Evolutionary conservation across 1,139 yeast species (phyloP), one percentile per base, ranked within the genome.

Genomic region (Candida anutae): DNA sequence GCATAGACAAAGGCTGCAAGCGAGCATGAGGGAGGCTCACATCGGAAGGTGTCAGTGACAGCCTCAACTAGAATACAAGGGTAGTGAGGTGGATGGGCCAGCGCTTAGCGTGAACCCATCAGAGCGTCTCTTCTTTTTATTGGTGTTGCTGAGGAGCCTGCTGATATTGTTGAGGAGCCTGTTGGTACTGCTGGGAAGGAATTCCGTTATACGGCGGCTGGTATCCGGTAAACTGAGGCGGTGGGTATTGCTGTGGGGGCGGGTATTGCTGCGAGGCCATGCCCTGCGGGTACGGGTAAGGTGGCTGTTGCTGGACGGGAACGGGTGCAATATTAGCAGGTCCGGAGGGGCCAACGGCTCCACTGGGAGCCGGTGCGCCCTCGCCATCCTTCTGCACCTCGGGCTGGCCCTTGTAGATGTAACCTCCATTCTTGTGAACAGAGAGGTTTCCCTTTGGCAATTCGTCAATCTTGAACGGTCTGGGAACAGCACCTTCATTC

Each of bases 381-480:
- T 44, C 44, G 22, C 32, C 33, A 25, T 42, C 39, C 12, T 26
- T 21, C 34, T 39, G 45, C 24, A 38, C 45, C 29, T 49, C 59
- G 18, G 74, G 75, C 42, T 72, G 77, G 9, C 76, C 76, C 39
- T 59, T 61, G 47, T 71, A 70, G 25, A 58, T 61, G 37, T 58
- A 63, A 10, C 69, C 72, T 30, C 50, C 49, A 31, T 55, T 62
- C 36, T 53, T 53, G 28, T 46, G 46, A 16, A 47, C 44, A 6
- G 56, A 53, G 26, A 62, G 72, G 37, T 64, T 67, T 30, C 71
- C 74, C 43, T 62, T 69, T 29, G 80, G 80, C 35, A 74, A 57
- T 33, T 71, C 74, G 23, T 75, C 83, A 40, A 82, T 72, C 44
- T 84, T 85, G 68, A 83, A 82, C 13, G 95, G 95, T 48, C 77